A percentile compares a stretch with the other conserved stretches of the same genome.
Evolutionary conservation across 192 early-diverging fungal species (phyloP).

Genomic region (Entomortierella chlamydospora): DNA sequence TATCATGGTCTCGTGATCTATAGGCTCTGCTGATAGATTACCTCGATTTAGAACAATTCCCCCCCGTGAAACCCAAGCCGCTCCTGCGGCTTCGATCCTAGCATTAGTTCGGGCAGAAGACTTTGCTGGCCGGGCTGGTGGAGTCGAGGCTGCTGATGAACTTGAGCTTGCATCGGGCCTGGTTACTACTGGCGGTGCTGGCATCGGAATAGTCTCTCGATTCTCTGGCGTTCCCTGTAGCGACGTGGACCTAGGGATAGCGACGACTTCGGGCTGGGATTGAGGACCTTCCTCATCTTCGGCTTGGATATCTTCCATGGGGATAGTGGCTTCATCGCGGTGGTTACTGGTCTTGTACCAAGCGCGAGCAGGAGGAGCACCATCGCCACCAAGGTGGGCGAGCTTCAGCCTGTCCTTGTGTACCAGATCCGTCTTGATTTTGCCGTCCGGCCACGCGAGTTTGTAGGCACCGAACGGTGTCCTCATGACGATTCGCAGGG

Average conservation of each 20-base stretch:
- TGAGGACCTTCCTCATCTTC: conserved; percentile 3
- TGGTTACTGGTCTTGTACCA: conserved; percentile 10
- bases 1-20: background rate
- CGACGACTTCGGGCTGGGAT: background rate
- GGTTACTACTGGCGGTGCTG: no score
- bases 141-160: no score
- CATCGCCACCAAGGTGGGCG: background rate
- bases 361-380: background rate
- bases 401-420: conserved; percentile 9
- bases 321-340: conserved; percentile 1
- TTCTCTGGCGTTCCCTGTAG: background rate
- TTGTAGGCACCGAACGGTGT: conserved; percentile 18
- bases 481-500: background rate
- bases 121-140: background rate
- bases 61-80: conserved; percentile 14
- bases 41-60: conserved; percentile 7
- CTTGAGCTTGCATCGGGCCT: no score
- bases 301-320: background rate
- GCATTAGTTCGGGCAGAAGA: conserved; percentile 1
- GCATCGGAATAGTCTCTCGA: background rate
- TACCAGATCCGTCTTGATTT: conserved; percentile 6
- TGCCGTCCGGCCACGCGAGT: conserved; percentile 8
- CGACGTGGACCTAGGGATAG: background rate
- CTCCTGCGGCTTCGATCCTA: conserved; percentile 2
- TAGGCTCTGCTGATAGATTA: background rate